Conservation (phyloP, 1,284 basidiomycete species). For the Coriolopsis trogii region DNA sequence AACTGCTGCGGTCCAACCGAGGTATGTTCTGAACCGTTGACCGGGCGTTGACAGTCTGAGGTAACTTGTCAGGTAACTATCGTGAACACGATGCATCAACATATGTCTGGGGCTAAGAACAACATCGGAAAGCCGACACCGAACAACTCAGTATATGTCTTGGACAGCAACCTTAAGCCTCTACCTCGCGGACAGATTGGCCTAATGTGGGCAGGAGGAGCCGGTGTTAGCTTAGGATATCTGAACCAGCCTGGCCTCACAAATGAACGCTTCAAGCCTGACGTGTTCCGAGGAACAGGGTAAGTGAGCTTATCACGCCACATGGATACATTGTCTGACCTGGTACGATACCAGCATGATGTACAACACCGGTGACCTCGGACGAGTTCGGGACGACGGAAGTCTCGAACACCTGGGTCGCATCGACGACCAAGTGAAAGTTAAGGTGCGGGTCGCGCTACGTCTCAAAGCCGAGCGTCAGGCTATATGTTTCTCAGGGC, state of each 20-base stretch:
- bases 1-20: constrained; percentile 50
- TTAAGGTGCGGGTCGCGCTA: constrained; percentile 56
- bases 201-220: constrained; percentile 58
- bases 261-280: constrained; percentile 43
- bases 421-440: constrained; percentile 52
- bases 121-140: constrained; percentile 54
- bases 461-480: no score
- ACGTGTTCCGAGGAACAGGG: constrained; percentile 51
- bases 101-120: constrained; percentile 40
- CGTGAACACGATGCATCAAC: constrained; percentile 54
- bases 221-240: constrained; percentile 51
- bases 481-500: no score
- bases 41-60: neutral
- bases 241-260: constrained; percentile 52
- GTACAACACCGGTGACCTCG: constrained; percentile 62
- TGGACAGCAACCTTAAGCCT: constrained; percentile 48
- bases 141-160: constrained; percentile 56
- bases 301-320: no score
- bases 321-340: no score
- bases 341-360: constrained; percentile 50
- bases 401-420: constrained; percentile 53
- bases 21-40: constrained; percentile 22
- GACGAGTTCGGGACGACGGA: constrained; percentile 49
- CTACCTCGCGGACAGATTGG: constrained; percentile 50
- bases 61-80: constrained; percentile 48